phyloP scores from a whole-genome alignment of 441 rosid species.

The Populus hybrid region DNA sequence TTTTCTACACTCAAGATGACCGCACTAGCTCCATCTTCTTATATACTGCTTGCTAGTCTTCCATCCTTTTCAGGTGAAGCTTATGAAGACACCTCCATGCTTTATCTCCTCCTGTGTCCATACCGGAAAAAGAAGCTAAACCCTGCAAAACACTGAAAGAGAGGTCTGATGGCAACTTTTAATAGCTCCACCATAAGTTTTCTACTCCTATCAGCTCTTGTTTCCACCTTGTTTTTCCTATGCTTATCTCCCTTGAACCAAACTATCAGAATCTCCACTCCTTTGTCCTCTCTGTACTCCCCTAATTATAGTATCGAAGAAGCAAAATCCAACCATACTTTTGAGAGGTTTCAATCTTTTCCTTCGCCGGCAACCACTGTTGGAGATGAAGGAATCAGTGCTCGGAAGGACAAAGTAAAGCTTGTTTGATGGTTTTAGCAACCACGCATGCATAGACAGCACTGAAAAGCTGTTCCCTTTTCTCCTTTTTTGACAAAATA shows the following conservation, averaged over 20 bases:
- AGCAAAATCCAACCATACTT: not conserved
- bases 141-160: not conserved
- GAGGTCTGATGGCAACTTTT: not conserved
- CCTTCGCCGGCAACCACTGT: not conserved
- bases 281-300: not conserved
- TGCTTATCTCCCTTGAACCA: conserved; percentile 5
- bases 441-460: not conserved
- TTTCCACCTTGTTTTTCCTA: not conserved
- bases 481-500: no score
- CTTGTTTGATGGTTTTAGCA: not conserved
- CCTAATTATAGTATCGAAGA: not conserved
- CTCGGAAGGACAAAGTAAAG: not conserved
- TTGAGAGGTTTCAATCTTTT: not conserved
- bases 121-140: not conserved
- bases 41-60: not conserved
- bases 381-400: not conserved
- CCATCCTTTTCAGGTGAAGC: not conserved
- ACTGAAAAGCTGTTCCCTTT: not conserved
- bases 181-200: not conserved
- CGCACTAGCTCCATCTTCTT: not conserved
- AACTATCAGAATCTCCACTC: not conserved
- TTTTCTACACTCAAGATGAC: not conserved
- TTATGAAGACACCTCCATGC: not conserved
- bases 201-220: not conserved
- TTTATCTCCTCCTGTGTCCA: not conserved